These are phyloP conservation scores for Dentipellis sp. DNA, from an alignment of 768 basidiomycete species.

Conservation along the genomic window DNA sequence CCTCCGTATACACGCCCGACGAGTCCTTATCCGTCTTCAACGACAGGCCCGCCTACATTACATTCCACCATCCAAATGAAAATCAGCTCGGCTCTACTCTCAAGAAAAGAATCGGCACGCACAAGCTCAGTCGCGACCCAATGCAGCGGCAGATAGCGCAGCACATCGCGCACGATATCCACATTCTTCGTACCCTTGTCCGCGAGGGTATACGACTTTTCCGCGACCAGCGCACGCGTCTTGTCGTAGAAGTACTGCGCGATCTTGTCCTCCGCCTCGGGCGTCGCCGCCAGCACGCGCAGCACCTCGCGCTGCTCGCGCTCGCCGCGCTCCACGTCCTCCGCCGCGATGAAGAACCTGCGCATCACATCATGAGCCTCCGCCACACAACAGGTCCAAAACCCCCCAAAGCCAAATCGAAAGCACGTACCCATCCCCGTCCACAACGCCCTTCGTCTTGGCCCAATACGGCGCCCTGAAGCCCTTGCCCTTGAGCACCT, in stretches of 20 bases:
- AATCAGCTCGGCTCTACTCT: neutral
- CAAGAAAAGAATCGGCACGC: constrained; percentile 16
- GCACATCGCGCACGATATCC: constrained; percentile 61
- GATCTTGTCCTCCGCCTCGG: constrained; percentile 40
- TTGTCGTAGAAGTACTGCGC: constrained; percentile 57
- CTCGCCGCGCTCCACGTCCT: constrained; percentile 26
- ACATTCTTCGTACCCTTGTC: constrained; percentile 44
- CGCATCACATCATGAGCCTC: neutral
- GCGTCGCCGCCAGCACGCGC: constrained; percentile 34
- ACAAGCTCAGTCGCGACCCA: constrained; percentile 71
- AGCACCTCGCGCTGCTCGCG: constrained; percentile 42
- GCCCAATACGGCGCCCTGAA: constrained; percentile 43
- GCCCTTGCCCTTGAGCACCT: constrained; percentile 38
- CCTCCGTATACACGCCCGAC: constrained; percentile 50
- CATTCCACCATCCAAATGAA: neutral
- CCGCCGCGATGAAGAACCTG: constrained; percentile 59
- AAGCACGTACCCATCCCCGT: constrained; percentile 47
- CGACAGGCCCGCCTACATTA: constrained; percentile 55
- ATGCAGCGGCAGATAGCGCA: constrained; percentile 53
- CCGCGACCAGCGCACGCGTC: constrained; percentile 47
- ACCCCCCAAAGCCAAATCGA: too few species aligned
- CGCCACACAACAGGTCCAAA: neutral
- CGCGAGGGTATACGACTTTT: constrained; percentile 46
- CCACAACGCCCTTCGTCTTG: constrained; percentile 43
- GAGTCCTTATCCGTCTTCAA: constrained; percentile 47